Conservation (phyloP, 2,329 filamentous ascomycete species). For the Xylaria sp. region DNA sequence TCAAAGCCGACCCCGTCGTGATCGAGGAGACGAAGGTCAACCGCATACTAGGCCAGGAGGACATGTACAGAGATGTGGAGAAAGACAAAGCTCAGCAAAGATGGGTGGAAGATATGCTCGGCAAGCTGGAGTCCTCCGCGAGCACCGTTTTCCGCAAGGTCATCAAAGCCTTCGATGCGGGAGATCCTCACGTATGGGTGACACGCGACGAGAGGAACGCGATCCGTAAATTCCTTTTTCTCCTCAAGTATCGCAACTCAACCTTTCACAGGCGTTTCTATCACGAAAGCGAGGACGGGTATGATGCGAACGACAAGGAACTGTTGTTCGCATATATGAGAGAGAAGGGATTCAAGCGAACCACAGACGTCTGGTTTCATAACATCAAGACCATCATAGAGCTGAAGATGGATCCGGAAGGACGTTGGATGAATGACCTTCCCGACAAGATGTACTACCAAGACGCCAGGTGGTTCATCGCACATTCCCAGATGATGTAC, state of each 20-base stretch:
- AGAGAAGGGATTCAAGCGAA: conserved; percentile 24
- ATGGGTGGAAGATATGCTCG: conserved; percentile 30
- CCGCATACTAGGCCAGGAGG: conserved; percentile 27
- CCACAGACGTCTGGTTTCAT: conserved; percentile 37
- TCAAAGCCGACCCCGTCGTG: conserved; percentile 11
- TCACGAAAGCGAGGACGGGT: conserved; percentile 38
- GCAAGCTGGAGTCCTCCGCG: conserved; percentile 27
- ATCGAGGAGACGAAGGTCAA: conserved; percentile 27
- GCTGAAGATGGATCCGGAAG: conserved; percentile 32
- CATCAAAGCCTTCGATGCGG: conserved; percentile 19
- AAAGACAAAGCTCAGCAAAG: conserved; percentile 24
- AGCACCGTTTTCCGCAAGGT: conserved; percentile 24
- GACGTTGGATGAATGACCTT: conserved; percentile 25
- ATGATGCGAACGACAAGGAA: conserved; percentile 33
- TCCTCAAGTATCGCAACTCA: conserved; percentile 48
- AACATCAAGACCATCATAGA: conserved; percentile 33
- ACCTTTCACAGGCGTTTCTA: conserved; percentile 40
- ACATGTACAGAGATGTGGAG: conserved; percentile 35
- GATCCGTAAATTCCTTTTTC: conserved; percentile 49
- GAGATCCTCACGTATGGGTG: conserved; percentile 12
- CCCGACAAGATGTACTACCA: conserved; percentile 24
- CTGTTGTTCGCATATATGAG: conserved; percentile 30
- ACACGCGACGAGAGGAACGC: conserved; percentile 34
- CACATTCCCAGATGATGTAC: conserved; percentile 28
- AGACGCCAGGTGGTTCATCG: conserved; percentile 32